Evolutionary conservation across 129 eudicot genomes (phyloP).

Genomic region (Arctium lappa): DNA sequence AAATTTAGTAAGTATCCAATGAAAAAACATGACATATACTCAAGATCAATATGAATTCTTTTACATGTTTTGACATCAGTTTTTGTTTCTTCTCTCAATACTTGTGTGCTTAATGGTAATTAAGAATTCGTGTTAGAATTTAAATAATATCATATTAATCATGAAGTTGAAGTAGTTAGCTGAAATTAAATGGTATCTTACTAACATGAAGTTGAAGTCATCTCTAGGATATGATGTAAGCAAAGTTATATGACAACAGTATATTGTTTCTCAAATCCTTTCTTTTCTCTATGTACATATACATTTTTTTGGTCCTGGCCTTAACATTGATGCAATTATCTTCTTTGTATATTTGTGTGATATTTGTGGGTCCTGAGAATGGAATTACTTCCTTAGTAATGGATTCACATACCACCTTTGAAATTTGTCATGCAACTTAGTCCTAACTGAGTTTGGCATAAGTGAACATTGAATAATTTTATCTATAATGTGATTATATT

Average conservation of each 20-base stretch:
- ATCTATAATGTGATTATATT: constrained; percentile 13
- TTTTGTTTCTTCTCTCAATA: too few relatives aligned
- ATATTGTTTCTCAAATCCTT: neutral
- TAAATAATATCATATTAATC: neutral
- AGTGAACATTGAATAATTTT: constrained; percentile 9
- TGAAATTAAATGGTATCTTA: neutral
- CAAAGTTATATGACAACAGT: neutral
- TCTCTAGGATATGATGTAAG: constrained; percentile 9
- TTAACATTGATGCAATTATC: too few relatives aligned
- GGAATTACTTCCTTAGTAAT: neutral
- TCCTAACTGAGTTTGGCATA: neutral
- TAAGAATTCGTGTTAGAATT: neutral
- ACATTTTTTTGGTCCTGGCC: too few relatives aligned
- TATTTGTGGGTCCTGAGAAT: neutral
- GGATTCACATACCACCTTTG: neutral
- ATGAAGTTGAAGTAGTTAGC: too few relatives aligned
- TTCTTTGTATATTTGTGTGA: too few relatives aligned
- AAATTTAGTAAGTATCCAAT: too few relatives aligned
- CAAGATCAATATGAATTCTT: neutral
- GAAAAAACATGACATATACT: too few relatives aligned
- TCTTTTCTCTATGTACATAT: too few relatives aligned
- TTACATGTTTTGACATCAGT: neutral
- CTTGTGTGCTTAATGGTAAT: neutral
- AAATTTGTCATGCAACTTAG: neutral
- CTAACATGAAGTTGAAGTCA: neutral